phyloP scores from a whole-genome alignment of 352 stramenopile species.

The Globisporangium solare region DNA sequence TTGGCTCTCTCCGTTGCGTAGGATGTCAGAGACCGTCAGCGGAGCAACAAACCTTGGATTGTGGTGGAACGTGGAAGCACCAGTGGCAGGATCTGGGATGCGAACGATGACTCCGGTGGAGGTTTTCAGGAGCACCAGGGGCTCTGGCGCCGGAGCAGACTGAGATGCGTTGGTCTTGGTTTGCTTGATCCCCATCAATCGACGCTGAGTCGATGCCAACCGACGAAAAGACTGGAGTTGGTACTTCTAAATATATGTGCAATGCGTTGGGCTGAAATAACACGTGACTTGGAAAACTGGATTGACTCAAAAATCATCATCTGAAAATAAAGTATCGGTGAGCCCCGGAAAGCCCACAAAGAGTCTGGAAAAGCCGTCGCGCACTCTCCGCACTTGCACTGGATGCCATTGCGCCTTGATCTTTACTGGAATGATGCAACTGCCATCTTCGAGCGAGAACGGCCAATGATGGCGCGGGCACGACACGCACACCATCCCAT shows the following conservation, averaged over 20 bases:
- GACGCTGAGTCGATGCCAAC: background rate
- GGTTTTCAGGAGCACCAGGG: conserved; percentile 38
- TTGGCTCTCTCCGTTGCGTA: conserved; percentile 5
- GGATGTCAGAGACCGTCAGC: conserved; percentile 4
- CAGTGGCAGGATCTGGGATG: conserved; percentile 18
- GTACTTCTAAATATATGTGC: conserved; percentile 18
- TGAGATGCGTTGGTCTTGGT: conserved; percentile 25
- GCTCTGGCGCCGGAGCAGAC: conserved; percentile 18
- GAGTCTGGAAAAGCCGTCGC: conserved; percentile 42
- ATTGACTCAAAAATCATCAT: conserved; percentile 72
- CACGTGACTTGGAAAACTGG: background rate
- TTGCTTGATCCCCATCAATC: conserved; percentile 27
- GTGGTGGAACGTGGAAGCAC: conserved; percentile 37
- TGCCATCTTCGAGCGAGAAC: conserved; percentile 73
- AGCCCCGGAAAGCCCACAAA: conserved; percentile 70
- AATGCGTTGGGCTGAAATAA: conserved; percentile 1
- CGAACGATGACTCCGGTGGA: conserved; percentile 49
- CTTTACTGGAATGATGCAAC: conserved; percentile 50
- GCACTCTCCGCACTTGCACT: conserved; percentile 38
- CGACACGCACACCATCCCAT: conserved; percentile 60
- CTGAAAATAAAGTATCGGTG: conserved; percentile 52
- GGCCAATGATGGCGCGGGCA: conserved; percentile 81
- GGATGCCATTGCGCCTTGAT: conserved; percentile 59
- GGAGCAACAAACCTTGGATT: conserved; percentile 28
- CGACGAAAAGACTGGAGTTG: background rate